Conservation (phyloP, 2,329 filamentous ascomycete species). For the Botrytis medusae region DNA sequence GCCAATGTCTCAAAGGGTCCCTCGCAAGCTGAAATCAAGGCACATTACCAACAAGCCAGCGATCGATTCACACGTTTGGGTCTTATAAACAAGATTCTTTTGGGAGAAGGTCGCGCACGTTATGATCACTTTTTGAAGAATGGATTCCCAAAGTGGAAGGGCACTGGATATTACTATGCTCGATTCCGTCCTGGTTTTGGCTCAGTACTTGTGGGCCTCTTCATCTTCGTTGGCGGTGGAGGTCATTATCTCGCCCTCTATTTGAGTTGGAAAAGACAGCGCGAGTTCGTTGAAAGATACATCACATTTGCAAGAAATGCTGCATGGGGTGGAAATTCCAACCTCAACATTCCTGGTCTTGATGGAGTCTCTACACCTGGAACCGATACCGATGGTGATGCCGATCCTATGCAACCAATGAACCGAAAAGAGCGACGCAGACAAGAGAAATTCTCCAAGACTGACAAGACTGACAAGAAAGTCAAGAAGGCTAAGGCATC, state of each 20-base stretch:
- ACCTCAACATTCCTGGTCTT: conserved; percentile 68
- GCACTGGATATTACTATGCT: conserved; percentile 97
- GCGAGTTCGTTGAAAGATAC: conserved; percentile 88
- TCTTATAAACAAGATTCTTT: conserved; percentile 82
- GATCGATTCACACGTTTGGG: conserved; percentile 82
- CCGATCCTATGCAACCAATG: conserved; percentile 53
- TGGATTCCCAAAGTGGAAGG: conserved; percentile 95
- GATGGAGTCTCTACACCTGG: conserved; percentile 50
- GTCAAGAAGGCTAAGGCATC: conserved; percentile 50
- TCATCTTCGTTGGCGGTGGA: conserved; percentile 78
- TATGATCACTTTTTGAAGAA: conserved; percentile 94
- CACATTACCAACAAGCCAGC: conserved; percentile 76
- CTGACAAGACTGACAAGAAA: conserved; percentile 61
- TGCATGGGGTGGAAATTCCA: conserved; percentile 76
- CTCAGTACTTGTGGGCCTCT: conserved; percentile 77
- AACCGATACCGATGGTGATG: conserved; percentile 49
- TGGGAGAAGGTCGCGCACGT: conserved; percentile 74
- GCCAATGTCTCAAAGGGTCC: conserved; percentile 70
- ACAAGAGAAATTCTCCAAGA: conserved; percentile 81
- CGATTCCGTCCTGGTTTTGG: conserved; percentile 89
- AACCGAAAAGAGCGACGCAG: conserved; percentile 86
- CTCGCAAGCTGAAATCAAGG: conserved; percentile 70
- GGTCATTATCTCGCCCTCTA: conserved; percentile 85
- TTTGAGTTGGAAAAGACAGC: conserved; percentile 85
- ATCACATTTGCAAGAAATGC: conserved; percentile 84